Evolutionary conservation across 306 rosid genomes (phyloP).

Genomic region (Corylus heterophylla): DNA sequence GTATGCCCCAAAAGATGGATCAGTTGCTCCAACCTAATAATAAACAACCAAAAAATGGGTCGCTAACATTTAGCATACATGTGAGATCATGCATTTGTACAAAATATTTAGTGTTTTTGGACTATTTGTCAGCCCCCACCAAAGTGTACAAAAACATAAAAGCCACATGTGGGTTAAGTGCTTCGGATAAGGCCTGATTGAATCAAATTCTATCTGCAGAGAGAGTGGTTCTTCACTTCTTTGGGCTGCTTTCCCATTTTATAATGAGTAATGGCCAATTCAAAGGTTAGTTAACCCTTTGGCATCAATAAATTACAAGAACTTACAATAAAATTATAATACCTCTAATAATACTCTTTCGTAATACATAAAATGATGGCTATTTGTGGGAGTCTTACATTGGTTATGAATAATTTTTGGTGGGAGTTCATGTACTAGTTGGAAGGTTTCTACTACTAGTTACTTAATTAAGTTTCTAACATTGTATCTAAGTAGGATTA

Average conservation of each 20-base stretch:
- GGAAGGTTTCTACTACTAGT: too few relatives aligned
- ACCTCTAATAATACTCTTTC: too few relatives aligned
- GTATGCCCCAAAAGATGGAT: constrained; percentile 13
- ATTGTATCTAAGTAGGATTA: too few relatives aligned
- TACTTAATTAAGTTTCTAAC: too few relatives aligned
- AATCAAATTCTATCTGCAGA: constrained; percentile 1
- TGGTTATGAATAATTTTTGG: too few relatives aligned
- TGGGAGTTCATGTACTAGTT: too few relatives aligned
- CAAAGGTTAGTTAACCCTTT: too few relatives aligned
- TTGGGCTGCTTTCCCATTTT: background rate
- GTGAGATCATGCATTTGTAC: background rate
- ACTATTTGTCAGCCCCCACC: background rate
- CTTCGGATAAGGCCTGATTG: background rate
- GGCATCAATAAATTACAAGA: too few relatives aligned
- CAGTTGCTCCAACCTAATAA: constrained; percentile 10
- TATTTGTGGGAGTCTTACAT: too few relatives aligned
- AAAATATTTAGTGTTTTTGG: background rate
- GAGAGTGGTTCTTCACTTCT: background rate
- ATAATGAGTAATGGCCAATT: too few relatives aligned
- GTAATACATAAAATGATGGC: too few relatives aligned
- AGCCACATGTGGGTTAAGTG: background rate
- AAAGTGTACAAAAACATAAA: background rate
- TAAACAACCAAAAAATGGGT: background rate
- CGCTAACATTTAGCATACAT: constrained; percentile 2
- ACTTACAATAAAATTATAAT: too few relatives aligned